phyloP scores from a whole-genome alignment of 495 filamentous ascomycete species.

The Elaphomyces granulatus region DNA sequence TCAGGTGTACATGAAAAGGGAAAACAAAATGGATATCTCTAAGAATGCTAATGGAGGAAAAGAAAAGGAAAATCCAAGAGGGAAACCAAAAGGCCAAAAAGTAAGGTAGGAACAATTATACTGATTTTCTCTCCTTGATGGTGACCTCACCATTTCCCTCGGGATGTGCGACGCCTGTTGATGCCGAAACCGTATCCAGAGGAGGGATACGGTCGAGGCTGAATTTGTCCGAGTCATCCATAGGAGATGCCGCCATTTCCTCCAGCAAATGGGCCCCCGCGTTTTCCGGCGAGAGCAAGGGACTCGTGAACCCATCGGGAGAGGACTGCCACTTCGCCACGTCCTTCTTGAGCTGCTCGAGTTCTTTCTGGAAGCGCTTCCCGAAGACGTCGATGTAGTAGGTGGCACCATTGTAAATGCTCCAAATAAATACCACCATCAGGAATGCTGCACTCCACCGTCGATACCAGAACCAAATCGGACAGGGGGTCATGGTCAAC shows the following conservation, averaged over 20 bases:
- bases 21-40: too few relatives aligned
- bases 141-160: conserved; percentile 3
- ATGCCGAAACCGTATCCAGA: conserved; percentile 20
- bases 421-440: conserved; percentile 69
- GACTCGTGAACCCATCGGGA: conserved; percentile 25
- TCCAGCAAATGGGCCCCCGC: conserved; percentile 7
- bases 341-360: conserved; percentile 79
- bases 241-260: conserved; percentile 2
- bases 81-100: too few relatives aligned
- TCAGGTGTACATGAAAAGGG: too few relatives aligned
- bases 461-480: conserved; percentile 86
- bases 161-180: conserved; percentile 15
- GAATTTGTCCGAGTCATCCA: conserved; percentile 16
- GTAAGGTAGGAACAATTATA: conserved; percentile 11
- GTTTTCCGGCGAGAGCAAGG: conserved; percentile 16
- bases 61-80: too few relatives aligned
- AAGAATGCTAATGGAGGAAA: too few relatives aligned
- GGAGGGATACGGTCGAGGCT: conserved; percentile 30
- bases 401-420: conserved; percentile 86
- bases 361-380: conserved; percentile 88
- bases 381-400: conserved; percentile 98
- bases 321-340: conserved; percentile 74
- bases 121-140: conserved; percentile 17
- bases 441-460: conserved; percentile 69
- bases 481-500: conserved; percentile 84